Conservation (phyloP, 1,139 yeast species). For the Lodderomyces jiufengensis region DNA sequence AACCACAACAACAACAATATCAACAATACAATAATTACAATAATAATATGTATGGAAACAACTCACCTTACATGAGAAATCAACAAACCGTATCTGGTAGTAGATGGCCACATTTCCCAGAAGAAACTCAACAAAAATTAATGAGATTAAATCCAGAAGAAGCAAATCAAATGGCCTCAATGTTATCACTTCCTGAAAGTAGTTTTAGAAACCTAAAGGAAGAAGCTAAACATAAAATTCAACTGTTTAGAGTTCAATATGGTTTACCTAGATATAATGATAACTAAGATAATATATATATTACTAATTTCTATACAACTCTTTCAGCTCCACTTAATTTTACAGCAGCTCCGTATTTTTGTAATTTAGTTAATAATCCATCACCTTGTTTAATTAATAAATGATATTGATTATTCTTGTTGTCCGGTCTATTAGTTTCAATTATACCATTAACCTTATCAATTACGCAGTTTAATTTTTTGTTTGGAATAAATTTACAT, state of each 20-base stretch:
- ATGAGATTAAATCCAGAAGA: conserved; percentile 50
- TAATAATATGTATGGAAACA: conserved; percentile 3
- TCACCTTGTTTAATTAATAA: conserved; percentile 89
- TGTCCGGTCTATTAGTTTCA: conserved; percentile 94
- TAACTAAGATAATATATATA: no score
- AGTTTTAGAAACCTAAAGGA: conserved; percentile 23
- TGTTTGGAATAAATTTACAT: conserved; percentile 87
- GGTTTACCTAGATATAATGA: not conserved
- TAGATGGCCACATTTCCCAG: conserved; percentile 52
- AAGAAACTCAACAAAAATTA: conserved; percentile 45
- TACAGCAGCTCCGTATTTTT: conserved; percentile 96
- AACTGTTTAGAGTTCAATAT: conserved; percentile 51
- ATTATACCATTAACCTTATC: conserved; percentile 95
- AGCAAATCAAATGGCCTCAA: conserved; percentile 64
- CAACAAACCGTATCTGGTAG: conserved; percentile 17
- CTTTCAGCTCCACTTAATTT: conserved; percentile 90
- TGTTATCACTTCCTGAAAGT: conserved; percentile 52
- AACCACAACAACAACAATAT: conserved; percentile 11
- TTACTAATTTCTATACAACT: conserved; percentile 24
- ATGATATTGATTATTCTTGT: conserved; percentile 92
- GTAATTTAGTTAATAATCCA: conserved; percentile 84
- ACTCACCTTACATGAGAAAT: conserved; percentile 15
- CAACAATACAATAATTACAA: conserved; percentile 8
- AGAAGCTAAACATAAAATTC: not conserved
- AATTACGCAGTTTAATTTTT: conserved; percentile 90